Conservation (phyloP, 352 stramenopile species). For the Globisporangium paroecandrum region DNA sequence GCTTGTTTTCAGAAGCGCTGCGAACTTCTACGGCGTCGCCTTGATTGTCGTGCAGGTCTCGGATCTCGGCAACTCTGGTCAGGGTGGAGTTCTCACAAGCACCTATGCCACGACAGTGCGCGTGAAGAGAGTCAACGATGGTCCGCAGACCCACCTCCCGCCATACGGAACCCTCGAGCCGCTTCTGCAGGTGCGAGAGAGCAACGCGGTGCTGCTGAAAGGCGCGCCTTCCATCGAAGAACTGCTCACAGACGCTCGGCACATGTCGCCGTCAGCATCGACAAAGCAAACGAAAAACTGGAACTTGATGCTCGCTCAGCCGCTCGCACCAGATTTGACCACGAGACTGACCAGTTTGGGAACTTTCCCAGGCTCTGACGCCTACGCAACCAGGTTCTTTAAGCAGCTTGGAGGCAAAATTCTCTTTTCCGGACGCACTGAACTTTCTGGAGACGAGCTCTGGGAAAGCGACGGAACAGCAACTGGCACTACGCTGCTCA, state of each 20-base stretch:
- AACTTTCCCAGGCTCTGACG: slow-evolving; percentile 14
- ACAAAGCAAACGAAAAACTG: slow-evolving; percentile 7
- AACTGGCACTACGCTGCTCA: slow-evolving; percentile 56
- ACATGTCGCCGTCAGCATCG: background rate
- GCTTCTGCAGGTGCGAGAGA: slow-evolving; percentile 40
- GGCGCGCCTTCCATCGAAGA: slow-evolving; percentile 28
- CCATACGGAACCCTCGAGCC: slow-evolving; percentile 32
- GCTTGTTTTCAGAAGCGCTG: slow-evolving; percentile 31
- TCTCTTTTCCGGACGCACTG: slow-evolving; percentile 32
- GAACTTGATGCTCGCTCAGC: slow-evolving; percentile 29
- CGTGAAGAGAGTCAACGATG: slow-evolving; percentile 34
- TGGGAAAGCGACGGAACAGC: slow-evolving; percentile 76
- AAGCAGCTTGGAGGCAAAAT: slow-evolving; percentile 13
- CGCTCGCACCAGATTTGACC: slow-evolving; percentile 23
- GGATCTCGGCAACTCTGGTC: slow-evolving; percentile 38
- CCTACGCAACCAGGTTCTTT: slow-evolving; percentile 23
- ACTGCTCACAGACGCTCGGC: background rate
- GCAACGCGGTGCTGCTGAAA: slow-evolving; percentile 32
- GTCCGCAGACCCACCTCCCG: slow-evolving; percentile 37
- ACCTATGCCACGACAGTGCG: slow-evolving; percentile 36
- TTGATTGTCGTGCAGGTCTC: slow-evolving; percentile 42
- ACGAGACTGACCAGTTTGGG: slow-evolving; percentile 21
- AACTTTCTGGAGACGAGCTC: slow-evolving; percentile 48
- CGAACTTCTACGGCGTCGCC: slow-evolving; percentile 30
- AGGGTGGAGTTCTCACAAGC: slow-evolving; percentile 17